Base-by-base conservation (phyloP, 2,329 filamentous ascomycete genomes). In the Drechslerella stenobrocha region DNA sequence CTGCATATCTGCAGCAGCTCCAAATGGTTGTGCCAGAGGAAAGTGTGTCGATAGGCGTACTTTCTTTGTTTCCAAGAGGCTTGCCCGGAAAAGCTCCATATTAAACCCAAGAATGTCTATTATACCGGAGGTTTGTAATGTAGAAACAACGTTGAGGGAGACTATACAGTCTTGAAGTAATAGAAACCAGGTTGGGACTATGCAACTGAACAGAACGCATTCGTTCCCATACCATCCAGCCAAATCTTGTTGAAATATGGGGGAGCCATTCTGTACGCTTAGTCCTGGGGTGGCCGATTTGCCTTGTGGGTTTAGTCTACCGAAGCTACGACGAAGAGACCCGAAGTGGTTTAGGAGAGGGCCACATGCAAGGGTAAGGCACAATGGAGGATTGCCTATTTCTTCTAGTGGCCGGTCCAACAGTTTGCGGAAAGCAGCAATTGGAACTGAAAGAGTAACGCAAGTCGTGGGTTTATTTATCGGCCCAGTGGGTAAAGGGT, bases 121-220 rank as follows among this genome's bases (percentile, higher is more conserved):
- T 11, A 59, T 26, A 22, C 35, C 18, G n/a, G 28, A 22, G 4
- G 61, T 45, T 2, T 8, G 2, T 1, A 50, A 42, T 15, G 2
- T 60, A 9, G 50, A 35, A 26, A 47, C 51, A 32, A 67, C 24
- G 13, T 40, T 28, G 3, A 60, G 11, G 8, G 47, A 51, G 24
- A 57, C 37, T 5, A n/a, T 32, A 22, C 45, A 65, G 2, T 18
- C 24, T 0, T 37, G 11, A 1, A 57, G 44, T 24, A 72, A 46
- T n/a, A 72, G 22, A 8, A 53, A 58, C 66, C 66, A 71, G 3
- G 70, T 52, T 8, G 70, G 71, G 24, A 70, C 63, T 55, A 67
- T 58, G 26, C 70, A 71, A 28, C 61, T 67, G 13, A 71, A 20
- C n/a, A 72, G 24, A 26, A 72, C 52, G 22, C 61, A 44, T 9